These are phyloP conservation scores for Recurvomyces mirabilis DNA, from an alignment of 495 filamentous ascomycete species.

Conservation along the genomic window DNA sequence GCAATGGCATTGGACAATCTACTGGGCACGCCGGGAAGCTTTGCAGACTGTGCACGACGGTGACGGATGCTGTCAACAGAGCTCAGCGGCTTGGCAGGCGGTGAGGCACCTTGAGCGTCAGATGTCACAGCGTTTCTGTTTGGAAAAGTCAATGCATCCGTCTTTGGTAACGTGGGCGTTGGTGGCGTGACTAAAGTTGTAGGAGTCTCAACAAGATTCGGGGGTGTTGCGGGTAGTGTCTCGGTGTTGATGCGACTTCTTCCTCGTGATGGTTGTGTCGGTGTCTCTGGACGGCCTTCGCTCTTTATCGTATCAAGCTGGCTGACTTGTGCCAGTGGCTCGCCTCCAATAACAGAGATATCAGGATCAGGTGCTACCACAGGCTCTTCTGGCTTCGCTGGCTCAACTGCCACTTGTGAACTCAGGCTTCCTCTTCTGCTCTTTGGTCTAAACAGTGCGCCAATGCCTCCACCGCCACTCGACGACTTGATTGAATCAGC, in stretches of 20 bases:
- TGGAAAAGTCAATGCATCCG: conserved; percentile 17
- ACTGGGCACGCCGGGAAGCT: conserved; percentile 60
- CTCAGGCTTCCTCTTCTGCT: conserved; percentile 12
- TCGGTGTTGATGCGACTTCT: conserved; percentile 13
- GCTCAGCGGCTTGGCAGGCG: neutral
- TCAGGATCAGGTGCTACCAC: conserved; percentile 1
- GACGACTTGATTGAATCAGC: conserved; percentile 7
- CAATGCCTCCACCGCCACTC: conserved; percentile 6
- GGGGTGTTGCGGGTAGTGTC: conserved; percentile 26
- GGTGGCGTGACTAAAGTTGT: conserved; percentile 33
- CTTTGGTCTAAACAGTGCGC: conserved; percentile 6
- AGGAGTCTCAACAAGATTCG: conserved; percentile 28
- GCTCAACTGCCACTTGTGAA: neutral
- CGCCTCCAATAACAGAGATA: neutral
- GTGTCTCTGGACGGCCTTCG: conserved; percentile 10
- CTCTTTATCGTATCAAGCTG: conserved; percentile 1
- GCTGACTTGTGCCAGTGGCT: neutral
- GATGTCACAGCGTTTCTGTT: conserved; percentile 15
- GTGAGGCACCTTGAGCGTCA: neutral
- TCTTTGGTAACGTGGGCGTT: conserved; percentile 29
- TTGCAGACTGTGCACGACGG: conserved; percentile 52
- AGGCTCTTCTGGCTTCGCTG: neutral
- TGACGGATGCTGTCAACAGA: conserved; percentile 16
- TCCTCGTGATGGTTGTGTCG: neutral
- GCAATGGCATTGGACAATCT: conserved; percentile 75